Conservation (phyloP, 2,329 filamentous ascomycete genomes). For the Calcarisporium arbuscula region DNA sequence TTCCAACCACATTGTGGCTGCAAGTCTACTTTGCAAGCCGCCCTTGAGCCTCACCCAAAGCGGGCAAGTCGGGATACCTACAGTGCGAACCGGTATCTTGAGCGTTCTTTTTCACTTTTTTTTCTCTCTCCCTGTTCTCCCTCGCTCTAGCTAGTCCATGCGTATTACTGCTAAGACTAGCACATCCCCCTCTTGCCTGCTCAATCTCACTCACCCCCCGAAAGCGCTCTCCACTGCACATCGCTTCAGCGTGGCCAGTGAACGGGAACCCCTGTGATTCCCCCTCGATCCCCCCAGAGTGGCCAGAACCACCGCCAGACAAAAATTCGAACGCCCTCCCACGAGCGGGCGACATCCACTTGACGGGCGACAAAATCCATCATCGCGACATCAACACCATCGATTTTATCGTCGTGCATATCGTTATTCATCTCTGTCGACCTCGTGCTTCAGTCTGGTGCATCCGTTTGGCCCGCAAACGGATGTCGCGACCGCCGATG, state of each 20-base stretch:
- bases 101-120: no score
- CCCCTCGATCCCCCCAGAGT: conserved; percentile 10
- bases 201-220: neutral
- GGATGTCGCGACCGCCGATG: conserved; percentile 63
- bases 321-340: conserved; percentile 27
- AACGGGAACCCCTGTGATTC: conserved; percentile 7
- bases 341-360: conserved; percentile 22
- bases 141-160: no score
- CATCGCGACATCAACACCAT: conserved; percentile 21
- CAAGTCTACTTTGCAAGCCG: no score
- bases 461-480: conserved; percentile 59
- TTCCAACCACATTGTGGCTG: no score
- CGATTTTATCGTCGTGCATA: conserved; percentile 23
- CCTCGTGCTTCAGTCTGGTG: conserved; percentile 16
- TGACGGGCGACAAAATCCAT: conserved; percentile 21
- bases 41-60: no score
- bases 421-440: conserved; percentile 22
- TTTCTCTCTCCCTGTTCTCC: no score
- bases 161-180: no score
- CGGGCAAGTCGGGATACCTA: no score
- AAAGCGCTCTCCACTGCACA: neutral
- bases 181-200: no score
- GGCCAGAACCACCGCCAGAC: conserved; percentile 19
- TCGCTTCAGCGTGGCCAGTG: conserved; percentile 4
- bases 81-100: no score